Evolutionary conservation across 306 rosid genomes (phyloP).

Genomic region (Crataegus laevigata): DNA sequence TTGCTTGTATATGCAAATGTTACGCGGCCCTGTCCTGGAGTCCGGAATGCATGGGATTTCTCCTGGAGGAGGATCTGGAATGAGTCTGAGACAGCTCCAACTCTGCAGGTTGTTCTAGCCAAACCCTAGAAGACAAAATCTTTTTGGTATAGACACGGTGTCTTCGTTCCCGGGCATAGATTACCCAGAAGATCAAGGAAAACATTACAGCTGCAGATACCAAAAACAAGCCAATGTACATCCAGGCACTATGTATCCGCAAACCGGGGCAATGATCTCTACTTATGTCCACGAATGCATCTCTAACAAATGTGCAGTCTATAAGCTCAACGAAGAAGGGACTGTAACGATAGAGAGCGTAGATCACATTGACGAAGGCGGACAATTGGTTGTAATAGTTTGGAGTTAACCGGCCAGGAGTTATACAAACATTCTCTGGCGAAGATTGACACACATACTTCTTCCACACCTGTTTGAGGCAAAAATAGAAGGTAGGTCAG

Average conservation of each 20-base stretch:
- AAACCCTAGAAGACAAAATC: background rate
- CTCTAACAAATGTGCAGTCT: conserved; percentile 62
- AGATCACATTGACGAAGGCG: conserved; percentile 43
- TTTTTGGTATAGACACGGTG: conserved; percentile 67
- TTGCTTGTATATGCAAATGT: background rate
- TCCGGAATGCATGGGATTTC: background rate
- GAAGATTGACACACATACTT: conserved; percentile 46
- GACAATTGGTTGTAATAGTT: conserved; percentile 31
- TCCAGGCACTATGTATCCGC: conserved; percentile 23
- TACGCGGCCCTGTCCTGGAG: background rate
- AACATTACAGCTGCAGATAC: conserved; percentile 62
- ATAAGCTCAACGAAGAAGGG: conserved; percentile 50
- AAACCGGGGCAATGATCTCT: conserved; percentile 50
- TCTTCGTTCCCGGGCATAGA: conserved; percentile 49
- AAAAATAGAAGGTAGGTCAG: background rate
- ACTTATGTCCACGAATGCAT: conserved; percentile 42
- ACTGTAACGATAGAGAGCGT: conserved; percentile 48
- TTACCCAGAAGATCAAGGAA: conserved; percentile 60
- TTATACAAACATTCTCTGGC: conserved; percentile 17
- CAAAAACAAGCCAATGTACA: conserved; percentile 43
- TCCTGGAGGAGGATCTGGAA: background rate
- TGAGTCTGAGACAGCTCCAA: background rate
- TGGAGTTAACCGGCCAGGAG: conserved; percentile 57
- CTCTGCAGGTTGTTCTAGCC: background rate
- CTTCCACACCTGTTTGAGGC: conserved; percentile 62